Conservation (phyloP, 192 early-diverging fungal species). For the Coemansia sp. region DNA sequence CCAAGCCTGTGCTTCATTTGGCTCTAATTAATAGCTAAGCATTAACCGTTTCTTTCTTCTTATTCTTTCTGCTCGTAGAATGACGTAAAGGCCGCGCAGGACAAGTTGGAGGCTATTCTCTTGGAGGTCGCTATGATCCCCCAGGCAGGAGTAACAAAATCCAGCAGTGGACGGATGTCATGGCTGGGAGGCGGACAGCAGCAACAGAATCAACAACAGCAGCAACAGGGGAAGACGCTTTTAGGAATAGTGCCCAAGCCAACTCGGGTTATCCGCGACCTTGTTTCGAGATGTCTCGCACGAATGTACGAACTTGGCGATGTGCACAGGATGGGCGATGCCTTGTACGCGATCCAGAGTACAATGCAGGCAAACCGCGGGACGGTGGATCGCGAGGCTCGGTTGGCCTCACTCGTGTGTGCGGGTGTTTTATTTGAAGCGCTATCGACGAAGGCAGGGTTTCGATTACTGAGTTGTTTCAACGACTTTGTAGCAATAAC, state of each 20-base stretch:
- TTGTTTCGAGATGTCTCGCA: constrained; percentile 32
- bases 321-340: constrained; percentile 39
- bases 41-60: neutral
- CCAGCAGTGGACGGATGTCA: constrained; percentile 64
- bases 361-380: constrained; percentile 13
- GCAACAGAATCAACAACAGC: constrained; percentile 58
- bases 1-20: too few species aligned
- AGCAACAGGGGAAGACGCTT: constrained; percentile 41
- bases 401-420: constrained; percentile 65
- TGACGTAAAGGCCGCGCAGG: constrained; percentile 63
- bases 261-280: constrained; percentile 29
- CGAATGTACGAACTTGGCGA: constrained; percentile 37
- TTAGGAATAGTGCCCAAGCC: constrained; percentile 33
- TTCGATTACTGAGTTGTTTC: constrained; percentile 53
- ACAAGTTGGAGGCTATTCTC: constrained; percentile 72
- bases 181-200: constrained; percentile 70
- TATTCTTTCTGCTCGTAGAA: constrained; percentile 42
- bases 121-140: constrained; percentile 65
- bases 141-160: constrained; percentile 49
- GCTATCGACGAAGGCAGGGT: constrained; percentile 52
- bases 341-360: constrained; percentile 33
- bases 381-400: constrained; percentile 1
- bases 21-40: neutral
- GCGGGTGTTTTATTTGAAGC: constrained; percentile 79
- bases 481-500: constrained; percentile 38